Base-by-base conservation (phyloP, 2,329 filamentous ascomycete genomes). In the Botrytis medusae region DNA sequence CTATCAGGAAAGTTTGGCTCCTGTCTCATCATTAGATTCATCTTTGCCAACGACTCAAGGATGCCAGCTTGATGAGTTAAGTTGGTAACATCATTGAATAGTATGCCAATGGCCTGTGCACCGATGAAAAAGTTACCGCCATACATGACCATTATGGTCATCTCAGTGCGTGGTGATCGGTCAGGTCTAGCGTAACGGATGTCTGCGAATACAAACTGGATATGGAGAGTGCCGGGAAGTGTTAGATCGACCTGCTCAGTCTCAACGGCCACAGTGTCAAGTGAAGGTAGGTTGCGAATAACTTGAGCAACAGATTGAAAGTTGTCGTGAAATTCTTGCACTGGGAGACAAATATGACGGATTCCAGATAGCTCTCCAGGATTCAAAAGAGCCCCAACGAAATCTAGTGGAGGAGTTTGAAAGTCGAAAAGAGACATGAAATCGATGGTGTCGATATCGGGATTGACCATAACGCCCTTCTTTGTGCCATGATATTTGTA, bases 231-330 rank as follows among this genome's bases (percentile, higher is more conserved):
- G n/a, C 25, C 6, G 0, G 25, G 20, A 32, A 68, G 18, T 12
- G 48, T 68, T 10, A n/a, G 22, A 20, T 72, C 61, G 22, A 67
- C 29, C 2, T 42, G 4, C 4, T 67, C 20, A 14, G 61, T 48
- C 46, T 57, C 48, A 20, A 72, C 46, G 6, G 51, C 34, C 34
- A 67, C 37, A 20, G 69, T 20, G 22, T 72, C 61, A 8, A 72
- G 61, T 14, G 32, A 42, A 32, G 69, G 69, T 7, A 72, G 22
- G 18, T 42, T n/a, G n/a, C n/a, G 69, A n/a, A 72, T 34, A 25
- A 72, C 34, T n/a, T 25, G 7, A 7, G 60, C 16, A 16, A 72
- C 37, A 5, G 40, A 44, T 2, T 42, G 10, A 0, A 72, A 57
- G 2, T 72, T 57, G 1, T 42, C 32, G 0, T 72, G 60, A 3